phyloP scores from a whole-genome alignment of 2,329 filamentous ascomycete species.

The Paramyrothecium sp. region DNA sequence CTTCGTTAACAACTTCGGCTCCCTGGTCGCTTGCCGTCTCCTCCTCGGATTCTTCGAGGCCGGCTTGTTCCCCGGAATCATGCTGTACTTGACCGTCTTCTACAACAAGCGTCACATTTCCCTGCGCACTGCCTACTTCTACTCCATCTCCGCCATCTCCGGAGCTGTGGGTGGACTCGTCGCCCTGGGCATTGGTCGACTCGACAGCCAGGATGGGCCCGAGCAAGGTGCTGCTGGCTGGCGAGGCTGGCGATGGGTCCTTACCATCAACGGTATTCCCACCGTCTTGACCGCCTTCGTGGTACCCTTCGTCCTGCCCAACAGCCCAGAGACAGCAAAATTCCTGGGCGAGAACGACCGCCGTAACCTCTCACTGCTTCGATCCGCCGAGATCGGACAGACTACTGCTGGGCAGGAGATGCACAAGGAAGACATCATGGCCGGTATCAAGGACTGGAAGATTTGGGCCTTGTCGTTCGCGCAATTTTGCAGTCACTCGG shows the following conservation, averaged over 20 bases:
- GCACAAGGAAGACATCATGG: constrained; percentile 3
- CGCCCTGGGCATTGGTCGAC: constrained; percentile 5
- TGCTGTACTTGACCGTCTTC: constrained; percentile 38
- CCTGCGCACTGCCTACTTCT: constrained; percentile 11
- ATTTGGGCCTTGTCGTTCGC: neutral
- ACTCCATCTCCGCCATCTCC: constrained; percentile 4
- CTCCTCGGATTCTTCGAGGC: constrained; percentile 59
- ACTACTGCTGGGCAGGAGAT: constrained; percentile 1
- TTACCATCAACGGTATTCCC: constrained; percentile 33
- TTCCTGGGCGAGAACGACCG: constrained; percentile 60
- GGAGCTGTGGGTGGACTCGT: constrained; percentile 10
- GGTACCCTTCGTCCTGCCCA: constrained; percentile 65
- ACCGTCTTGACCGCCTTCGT: constrained; percentile 60
- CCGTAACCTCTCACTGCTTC: constrained; percentile 38
- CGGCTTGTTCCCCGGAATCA: constrained; percentile 59
- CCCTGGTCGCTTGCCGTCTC: constrained; percentile 54
- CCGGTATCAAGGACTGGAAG: constrained; percentile 1
- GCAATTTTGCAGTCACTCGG: constrained; percentile 5
- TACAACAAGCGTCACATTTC: constrained; percentile 11
- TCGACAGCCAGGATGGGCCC: constrained; percentile 4
- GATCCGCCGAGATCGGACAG: constrained; percentile 24
- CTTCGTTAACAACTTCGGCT: constrained; percentile 52
- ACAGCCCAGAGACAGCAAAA: constrained; percentile 61
- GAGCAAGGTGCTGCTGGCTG: neutral
- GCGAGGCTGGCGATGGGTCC: constrained; percentile 10